Percentiles rank a stretch among this genome's conserved stretches.
These are phyloP conservation scores for Apiotrichum siamense DNA, from an alignment of 1,284 basidiomycete species.

Conservation along the genomic window DNA sequence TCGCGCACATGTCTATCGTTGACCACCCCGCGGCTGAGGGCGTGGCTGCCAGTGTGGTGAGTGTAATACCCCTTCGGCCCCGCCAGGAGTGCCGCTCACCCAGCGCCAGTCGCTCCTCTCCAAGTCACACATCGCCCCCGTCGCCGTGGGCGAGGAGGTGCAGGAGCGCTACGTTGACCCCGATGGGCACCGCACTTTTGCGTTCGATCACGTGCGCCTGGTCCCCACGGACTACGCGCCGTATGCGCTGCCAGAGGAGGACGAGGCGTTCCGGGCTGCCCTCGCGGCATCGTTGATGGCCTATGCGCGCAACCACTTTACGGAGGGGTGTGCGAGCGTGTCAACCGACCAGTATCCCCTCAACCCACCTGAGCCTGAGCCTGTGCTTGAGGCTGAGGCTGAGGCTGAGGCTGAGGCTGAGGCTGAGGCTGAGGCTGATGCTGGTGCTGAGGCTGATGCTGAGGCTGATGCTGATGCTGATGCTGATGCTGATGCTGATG, in stretches of 20 bases:
- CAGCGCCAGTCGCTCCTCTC: conserved; percentile 33
- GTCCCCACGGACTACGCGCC: conserved; percentile 58
- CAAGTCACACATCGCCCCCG: conserved; percentile 30
- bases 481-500: no score
- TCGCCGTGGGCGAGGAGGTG: no score
- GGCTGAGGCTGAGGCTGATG: no score
- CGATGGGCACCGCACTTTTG: conserved; percentile 65
- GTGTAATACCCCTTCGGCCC: no score
- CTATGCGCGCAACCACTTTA: conserved; percentile 71
- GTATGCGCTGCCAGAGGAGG: conserved; percentile 57
- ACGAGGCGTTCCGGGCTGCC: conserved; percentile 65
- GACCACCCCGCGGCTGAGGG: conserved; percentile 49
- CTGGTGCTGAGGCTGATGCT: no score
- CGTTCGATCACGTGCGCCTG: conserved; percentile 71
- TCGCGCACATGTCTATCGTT: conserved; percentile 75
- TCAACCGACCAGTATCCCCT: conserved; percentile 50
- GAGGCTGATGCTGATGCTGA: no score
- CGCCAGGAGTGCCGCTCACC: no score
- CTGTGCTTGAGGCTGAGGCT: not conserved
- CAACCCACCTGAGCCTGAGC: conserved; percentile 2
- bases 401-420: conserved; percentile 4
- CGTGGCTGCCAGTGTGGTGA: conserved; percentile 24
- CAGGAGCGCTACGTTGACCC: conserved; percentile 73
- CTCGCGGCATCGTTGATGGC: conserved; percentile 62
- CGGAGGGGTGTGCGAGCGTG: conserved; percentile 64